Evolutionary conservation across 2,329 filamentous ascomycete species (phyloP).

Genomic region (Sarocladiaceae sp.): DNA sequence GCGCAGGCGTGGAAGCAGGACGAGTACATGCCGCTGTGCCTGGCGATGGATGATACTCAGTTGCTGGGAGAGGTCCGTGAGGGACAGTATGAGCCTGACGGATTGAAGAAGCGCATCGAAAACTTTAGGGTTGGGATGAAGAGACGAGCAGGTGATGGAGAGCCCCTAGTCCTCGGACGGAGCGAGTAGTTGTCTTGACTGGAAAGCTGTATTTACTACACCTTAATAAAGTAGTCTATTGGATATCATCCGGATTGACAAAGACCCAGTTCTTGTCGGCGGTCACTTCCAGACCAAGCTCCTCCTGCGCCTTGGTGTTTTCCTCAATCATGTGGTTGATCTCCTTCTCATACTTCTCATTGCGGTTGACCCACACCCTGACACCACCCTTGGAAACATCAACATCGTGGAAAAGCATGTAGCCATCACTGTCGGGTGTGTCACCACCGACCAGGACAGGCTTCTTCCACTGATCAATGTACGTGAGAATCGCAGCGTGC

Average conservation of each 20-base stretch:
- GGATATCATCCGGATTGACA: conserved; percentile 35
- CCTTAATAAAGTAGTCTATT: conserved; percentile 18
- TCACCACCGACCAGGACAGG: conserved; percentile 38
- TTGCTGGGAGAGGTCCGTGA: neutral
- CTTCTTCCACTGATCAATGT: conserved; percentile 38
- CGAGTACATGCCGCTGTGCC: neutral
- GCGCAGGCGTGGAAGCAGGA: neutral
- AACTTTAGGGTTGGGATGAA: neutral
- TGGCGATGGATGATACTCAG: neutral
- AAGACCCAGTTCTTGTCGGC: conserved; percentile 42
- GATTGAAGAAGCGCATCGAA: neutral
- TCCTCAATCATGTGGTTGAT: conserved; percentile 33
- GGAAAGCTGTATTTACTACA: neutral
- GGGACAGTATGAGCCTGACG: neutral
- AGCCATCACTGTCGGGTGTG: conserved; percentile 37
- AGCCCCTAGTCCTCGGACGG: neutral
- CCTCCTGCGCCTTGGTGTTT: conserved; percentile 26
- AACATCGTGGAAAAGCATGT: conserved; percentile 41
- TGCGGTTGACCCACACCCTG: conserved; percentile 37
- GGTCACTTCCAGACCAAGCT: conserved; percentile 31
- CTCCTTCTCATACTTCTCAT: conserved; percentile 27
- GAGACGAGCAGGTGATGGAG: neutral
- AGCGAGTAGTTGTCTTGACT: too few relatives aligned
- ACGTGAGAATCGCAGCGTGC: conserved; percentile 37
- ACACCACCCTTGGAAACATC: conserved; percentile 36